Base-by-base conservation (phyloP, 306 rosid species). In the Senna siamea region DNA sequence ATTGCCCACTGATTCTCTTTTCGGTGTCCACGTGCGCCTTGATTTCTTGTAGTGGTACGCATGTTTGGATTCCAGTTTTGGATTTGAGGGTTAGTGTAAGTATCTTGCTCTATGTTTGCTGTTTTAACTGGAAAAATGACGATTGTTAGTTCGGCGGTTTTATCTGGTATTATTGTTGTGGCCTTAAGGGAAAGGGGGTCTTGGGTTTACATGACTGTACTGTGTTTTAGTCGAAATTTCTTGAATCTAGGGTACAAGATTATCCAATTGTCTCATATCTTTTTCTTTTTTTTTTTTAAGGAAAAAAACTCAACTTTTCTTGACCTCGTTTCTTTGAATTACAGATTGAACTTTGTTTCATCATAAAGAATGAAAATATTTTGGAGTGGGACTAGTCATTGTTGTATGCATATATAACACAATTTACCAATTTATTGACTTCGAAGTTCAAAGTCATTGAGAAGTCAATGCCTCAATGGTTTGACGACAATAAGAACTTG, bases 61-160 rank as follows among this genome's bases (percentile, higher is more conserved):
- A 10, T 56, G 9, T 57, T 57, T 57, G 10, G 43, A 50, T 30
- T 68, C 15, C 59, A 46, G 30, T 68, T 68, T 68, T 32, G 9
- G 47, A 32, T 30, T 17, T 50, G 48, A 34, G 57, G 73, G 28
- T 51, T 17, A 2, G n/a, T 20, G 12, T 20, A 12, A 17, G 26
- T 7, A 28, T 30, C 6, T 53, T 30, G 10, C 6, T 51, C 17
- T n/a, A 8, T 35, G 14, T 3, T 17, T n/a, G 15, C 12, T 66
- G 57, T 60, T 64, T 22, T 7, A 69, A 34, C 15, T 35, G 32
- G n/a, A 13, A 32, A 50, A 35, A 4, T 46, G 13, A 4, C 26
- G 7, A 2, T 34, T 50, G 9, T 18, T 68, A 4, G 57, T 50
- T 48, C 11, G 30, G n/a, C 47, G 17, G 17, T 6, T 17, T 66